phyloP scores from a whole-genome alignment of 2,329 filamentous ascomycete species.

The Clathrospora elynae region DNA sequence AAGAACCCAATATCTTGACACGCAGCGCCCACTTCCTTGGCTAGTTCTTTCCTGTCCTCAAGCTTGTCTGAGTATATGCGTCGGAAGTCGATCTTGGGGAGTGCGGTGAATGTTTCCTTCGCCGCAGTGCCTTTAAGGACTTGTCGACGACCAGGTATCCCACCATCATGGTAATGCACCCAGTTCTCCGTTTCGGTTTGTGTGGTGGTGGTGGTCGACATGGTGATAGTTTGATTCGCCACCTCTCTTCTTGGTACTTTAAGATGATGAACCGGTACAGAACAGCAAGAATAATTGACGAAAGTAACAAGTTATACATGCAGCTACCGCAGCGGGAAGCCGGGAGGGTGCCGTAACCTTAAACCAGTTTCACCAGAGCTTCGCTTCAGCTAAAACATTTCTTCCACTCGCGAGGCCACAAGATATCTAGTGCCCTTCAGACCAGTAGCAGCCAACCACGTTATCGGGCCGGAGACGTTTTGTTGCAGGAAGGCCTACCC shows the following conservation, averaged over 20 bases:
- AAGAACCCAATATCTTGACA: slow-evolving; percentile 45
- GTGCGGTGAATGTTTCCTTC: slow-evolving; percentile 30
- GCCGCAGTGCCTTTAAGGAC: slow-evolving; percentile 34
- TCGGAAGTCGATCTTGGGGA: slow-evolving; percentile 40
- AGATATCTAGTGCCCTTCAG: background rate
- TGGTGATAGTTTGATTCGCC: background rate
- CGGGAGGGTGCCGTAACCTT: too few species aligned
- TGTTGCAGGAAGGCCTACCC: too few species aligned
- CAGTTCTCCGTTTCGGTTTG: slow-evolving; percentile 21
- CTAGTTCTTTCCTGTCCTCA: slow-evolving; percentile 32
- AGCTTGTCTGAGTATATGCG: slow-evolving; percentile 36
- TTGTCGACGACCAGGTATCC: slow-evolving; percentile 32
- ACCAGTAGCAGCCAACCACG: slow-evolving; percentile 12
- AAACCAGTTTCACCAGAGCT: too few species aligned
- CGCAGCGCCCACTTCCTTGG: slow-evolving; percentile 39
- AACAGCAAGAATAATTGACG: background rate
- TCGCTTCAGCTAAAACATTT: too few species aligned
- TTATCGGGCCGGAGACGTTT: slow-evolving; percentile 1
- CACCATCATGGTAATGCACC: slow-evolving; percentile 42
- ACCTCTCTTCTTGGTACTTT: background rate
- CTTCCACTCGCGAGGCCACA: background rate
- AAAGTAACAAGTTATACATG: too few species aligned
- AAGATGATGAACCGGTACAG: background rate
- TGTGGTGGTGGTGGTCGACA: slow-evolving; percentile 22
- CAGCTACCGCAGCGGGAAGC: too few species aligned